phyloP scores from a whole-genome alignment of 805 yeast species.

The Cyberlindnera sargentensis region DNA sequence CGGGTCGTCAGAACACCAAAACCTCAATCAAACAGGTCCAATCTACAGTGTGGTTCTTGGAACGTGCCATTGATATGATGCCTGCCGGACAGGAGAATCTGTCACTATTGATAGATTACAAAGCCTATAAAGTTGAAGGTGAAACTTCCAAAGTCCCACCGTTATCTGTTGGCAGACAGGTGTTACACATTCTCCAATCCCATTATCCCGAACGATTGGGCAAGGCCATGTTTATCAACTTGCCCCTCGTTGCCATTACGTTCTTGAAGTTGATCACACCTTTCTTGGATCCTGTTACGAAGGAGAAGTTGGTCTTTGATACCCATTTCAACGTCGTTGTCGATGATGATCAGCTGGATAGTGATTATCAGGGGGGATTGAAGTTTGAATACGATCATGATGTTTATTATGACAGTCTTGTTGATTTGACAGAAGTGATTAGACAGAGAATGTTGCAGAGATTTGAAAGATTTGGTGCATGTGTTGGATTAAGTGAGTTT shows the following conservation, averaged over 20 bases:
- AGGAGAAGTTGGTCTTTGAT: slow-evolving; percentile 85
- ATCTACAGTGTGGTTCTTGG: slow-evolving; percentile 85
- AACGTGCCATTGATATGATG: slow-evolving; percentile 86
- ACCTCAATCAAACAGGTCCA: slow-evolving; percentile 84
- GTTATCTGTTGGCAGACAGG: slow-evolving; percentile 78
- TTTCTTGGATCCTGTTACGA: slow-evolving; percentile 89
- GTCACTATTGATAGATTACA: slow-evolving; percentile 85
- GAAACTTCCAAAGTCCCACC: slow-evolving; percentile 69
- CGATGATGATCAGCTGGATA: slow-evolving; percentile 71
- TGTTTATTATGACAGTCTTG: slow-evolving; percentile 67
- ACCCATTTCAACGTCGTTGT: slow-evolving; percentile 81
- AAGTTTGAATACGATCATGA: slow-evolving; percentile 78
- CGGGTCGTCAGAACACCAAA: slow-evolving; percentile 92
- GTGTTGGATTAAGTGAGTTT: slow-evolving; percentile 71
- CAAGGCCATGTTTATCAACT: slow-evolving; percentile 80
- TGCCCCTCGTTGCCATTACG: slow-evolving; percentile 88
- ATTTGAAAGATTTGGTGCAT: slow-evolving; percentile 60
- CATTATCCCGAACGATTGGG: slow-evolving; percentile 97
- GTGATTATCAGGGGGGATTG: slow-evolving; percentile 74
- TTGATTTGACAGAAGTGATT: slow-evolving; percentile 48
- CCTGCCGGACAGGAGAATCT: slow-evolving; percentile 91
- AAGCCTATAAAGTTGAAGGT: slow-evolving; percentile 45
- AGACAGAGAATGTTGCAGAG: slow-evolving; percentile 55
- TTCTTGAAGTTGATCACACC: slow-evolving; percentile 86
- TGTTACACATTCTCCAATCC: slow-evolving; percentile 83